phyloP scores from a whole-genome alignment of 257 asterid genomes.

The Solanum corneliomulleri region DNA sequence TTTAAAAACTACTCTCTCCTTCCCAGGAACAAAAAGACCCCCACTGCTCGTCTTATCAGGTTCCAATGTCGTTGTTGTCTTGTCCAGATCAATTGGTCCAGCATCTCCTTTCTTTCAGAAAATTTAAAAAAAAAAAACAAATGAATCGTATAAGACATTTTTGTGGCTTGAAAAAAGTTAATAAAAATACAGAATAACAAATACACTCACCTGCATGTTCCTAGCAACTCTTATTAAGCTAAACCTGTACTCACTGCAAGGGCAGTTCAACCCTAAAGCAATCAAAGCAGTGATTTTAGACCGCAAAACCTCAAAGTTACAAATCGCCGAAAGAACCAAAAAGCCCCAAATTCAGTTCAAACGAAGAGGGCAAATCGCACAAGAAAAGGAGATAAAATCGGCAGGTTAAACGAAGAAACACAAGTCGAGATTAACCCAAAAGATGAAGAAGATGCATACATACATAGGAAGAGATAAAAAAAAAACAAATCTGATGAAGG shows the following conservation, averaged over 20 bases:
- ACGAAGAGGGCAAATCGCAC: background rate
- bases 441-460: background rate
- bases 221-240: background rate
- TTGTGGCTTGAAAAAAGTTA: background rate
- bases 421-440: background rate
- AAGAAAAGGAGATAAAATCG: background rate
- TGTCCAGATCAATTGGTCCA: conserved; percentile 33
- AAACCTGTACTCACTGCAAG: background rate
- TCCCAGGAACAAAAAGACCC: conserved; percentile 54
- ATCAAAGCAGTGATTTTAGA: background rate
- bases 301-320: background rate
- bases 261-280: background rate
- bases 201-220: conserved; percentile 6
- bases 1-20: conserved; percentile 56
- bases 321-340: background rate
- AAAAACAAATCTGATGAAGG: background rate
- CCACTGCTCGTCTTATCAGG: conserved; percentile 52
- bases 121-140: background rate
- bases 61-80: conserved; percentile 36
- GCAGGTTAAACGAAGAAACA: background rate
- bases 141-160: background rate
- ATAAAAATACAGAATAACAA: background rate
- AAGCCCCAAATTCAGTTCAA: background rate
- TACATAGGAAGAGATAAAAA: background rate
- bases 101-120: conserved; percentile 14